Base-by-base conservation (phyloP, 495 filamentous ascomycete species). In the Tuber aestivum region DNA sequence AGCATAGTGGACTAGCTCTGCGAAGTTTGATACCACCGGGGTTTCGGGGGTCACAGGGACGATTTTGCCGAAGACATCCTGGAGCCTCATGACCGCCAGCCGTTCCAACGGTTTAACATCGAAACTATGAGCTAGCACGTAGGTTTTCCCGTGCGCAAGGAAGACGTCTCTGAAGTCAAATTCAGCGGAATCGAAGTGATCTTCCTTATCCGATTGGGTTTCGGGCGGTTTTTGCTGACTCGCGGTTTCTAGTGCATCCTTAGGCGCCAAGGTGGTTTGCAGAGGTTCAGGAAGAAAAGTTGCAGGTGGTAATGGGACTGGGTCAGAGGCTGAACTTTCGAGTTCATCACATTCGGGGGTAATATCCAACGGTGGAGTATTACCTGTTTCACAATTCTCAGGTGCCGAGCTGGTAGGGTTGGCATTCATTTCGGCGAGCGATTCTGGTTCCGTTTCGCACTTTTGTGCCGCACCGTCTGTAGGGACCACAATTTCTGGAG, bases 141-240 rank as follows among this genome's bases (percentile, higher is more conserved):
- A 78, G 45, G 69, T 32, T 41, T 73, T 72, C 1, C 71, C 77
- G 35, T 78, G 77, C n/a, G 75, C 40, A 32, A 78, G 75, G 68
- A 78, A 74, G n/a, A 70, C 75, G 9, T 70, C 75, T 21, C 70
- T 76, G 38, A 78, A 78, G 48, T 78, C 77, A n/a, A 77, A 69
- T 16, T 74, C 27, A 10, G 42, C 35, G 1, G 75, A 71, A 21
- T 78, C 70, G 9, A 77, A 74, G 41, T 70, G 69, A 44, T 68
- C 65, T 23, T 5, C 20, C 56, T 18, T 18, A 32, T 65, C 56
- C 20, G 27, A 18, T 4, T 3, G 50, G 8, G 3, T 61, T 65
- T 35, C 56, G 3, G 56, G 56, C 56, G 35, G 12, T 12, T 2
- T 27, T 35, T 65, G 12, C 56, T 35, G 27, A 18, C 27, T 18